These are phyloP conservation scores for Incumbomyces lentus DNA, from an alignment of 2,329 filamentous ascomycete genomes.

Conservation along the genomic window DNA sequence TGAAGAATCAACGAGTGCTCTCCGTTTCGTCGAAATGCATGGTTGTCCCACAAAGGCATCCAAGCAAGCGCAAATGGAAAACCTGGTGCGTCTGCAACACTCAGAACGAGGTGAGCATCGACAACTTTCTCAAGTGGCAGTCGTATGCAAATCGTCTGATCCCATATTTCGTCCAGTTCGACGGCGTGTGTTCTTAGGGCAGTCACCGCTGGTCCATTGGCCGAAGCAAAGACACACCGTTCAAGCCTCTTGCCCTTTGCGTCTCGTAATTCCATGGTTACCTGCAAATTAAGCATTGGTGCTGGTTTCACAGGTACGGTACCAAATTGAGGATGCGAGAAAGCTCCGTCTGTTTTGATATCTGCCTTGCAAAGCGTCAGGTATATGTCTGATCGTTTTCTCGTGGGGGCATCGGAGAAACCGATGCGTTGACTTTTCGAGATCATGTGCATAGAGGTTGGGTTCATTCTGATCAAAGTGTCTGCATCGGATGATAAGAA, in stretches of 20 bases:
- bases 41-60: conserved; percentile 85
- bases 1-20: conserved; percentile 73
- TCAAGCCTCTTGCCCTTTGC: conserved; percentile 72
- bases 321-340: conserved; percentile 66
- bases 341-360: conserved; percentile 56
- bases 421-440: conserved; percentile 78
- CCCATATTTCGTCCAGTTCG: conserved; percentile 73
- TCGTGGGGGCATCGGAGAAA: conserved; percentile 83
- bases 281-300: conserved; percentile 65
- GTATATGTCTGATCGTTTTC: conserved; percentile 87
- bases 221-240: conserved; percentile 75
- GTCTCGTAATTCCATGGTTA: conserved; percentile 80
- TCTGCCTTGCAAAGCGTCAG: conserved; percentile 70
- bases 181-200: conserved; percentile 80
- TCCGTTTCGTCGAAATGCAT: conserved; percentile 82
- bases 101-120: conserved; percentile 78
- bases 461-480: conserved; percentile 69
- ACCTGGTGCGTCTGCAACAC: conserved; percentile 73
- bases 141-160: conserved; percentile 72
- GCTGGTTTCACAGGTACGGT: conserved; percentile 59
- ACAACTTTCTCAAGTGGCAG: conserved; percentile 71
- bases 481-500: conserved; percentile 73
- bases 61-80: conserved; percentile 85
- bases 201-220: conserved; percentile 66
- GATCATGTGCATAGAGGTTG: conserved; percentile 74